A percentile compares a stretch with the other conserved stretches of the same genome.
phyloP scores from a whole-genome alignment of 345 rosid species.

The Corchorus capsularis region DNA sequence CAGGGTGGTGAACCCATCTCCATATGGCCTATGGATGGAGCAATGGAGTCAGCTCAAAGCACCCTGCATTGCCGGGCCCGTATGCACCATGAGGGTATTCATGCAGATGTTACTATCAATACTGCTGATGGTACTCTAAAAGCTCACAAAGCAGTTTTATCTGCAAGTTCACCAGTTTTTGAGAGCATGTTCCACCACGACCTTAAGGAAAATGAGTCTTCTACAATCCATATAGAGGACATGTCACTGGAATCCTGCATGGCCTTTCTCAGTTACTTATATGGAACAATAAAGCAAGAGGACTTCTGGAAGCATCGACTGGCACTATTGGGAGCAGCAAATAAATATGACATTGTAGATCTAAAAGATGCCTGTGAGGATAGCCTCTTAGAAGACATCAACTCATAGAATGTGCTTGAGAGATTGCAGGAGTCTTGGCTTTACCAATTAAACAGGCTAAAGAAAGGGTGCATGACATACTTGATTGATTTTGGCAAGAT shows the following conservation, averaged over 20 bases:
- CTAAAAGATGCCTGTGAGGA: conserved; percentile 84
- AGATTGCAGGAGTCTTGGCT: conserved; percentile 94
- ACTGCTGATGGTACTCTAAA: conserved; percentile 71
- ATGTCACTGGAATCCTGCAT: conserved; percentile 83
- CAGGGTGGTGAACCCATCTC: conserved; percentile 76
- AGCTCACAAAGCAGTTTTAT: conserved; percentile 86
- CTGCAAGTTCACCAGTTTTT: conserved; percentile 89
- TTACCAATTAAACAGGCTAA: conserved; percentile 76
- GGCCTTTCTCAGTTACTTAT: conserved; percentile 77
- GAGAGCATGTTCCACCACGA: conserved; percentile 86
- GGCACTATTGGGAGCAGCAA: conserved; percentile 72
- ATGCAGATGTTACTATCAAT: conserved; percentile 73
- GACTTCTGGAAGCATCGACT: conserved; percentile 94
- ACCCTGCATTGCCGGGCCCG: conserved; percentile 77
- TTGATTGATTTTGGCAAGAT: conserved; percentile 92
- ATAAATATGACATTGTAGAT: conserved; percentile 75
- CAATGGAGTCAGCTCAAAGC: conserved; percentile 57
- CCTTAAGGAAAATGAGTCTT: conserved; percentile 91
- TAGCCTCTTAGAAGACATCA: conserved; percentile 89
- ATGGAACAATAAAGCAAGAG: conserved; percentile 76
- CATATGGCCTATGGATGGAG: conserved; percentile 70
- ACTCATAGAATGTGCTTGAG: conserved; percentile 77
- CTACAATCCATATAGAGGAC: conserved; percentile 76
- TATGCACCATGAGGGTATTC: conserved; percentile 82
- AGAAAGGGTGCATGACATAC: conserved; percentile 81